Evolutionary conservation across 345 rosid genomes (phyloP).

Genomic region (Erucastrum elatum): DNA sequence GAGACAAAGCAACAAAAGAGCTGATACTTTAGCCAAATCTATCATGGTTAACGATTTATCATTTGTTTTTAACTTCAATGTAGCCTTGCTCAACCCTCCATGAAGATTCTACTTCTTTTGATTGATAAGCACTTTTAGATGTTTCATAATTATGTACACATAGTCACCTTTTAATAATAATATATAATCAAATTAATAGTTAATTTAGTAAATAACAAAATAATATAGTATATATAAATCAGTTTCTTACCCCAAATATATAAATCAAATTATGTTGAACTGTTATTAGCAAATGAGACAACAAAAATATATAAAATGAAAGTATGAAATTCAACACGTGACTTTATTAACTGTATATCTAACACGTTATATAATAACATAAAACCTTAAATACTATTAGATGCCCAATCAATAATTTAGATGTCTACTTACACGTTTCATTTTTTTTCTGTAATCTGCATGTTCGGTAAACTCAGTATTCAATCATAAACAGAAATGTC

Average conservation of each 20-base stretch:
- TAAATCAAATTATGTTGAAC: no score
- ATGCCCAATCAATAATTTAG: no score
- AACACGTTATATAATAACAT: background rate
- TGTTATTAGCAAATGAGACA: background rate
- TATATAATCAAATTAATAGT: no score
- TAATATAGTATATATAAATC: no score
- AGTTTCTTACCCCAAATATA: no score
- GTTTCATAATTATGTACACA: background rate
- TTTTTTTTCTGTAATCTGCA: no score
- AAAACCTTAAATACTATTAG: background rate
- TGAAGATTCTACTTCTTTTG: background rate
- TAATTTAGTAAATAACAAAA: background rate
- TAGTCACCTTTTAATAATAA: background rate
- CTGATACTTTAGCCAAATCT: no score
- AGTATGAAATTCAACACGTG: background rate
- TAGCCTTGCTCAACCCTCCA: background rate
- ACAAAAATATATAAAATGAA: background rate
- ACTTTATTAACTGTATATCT: background rate
- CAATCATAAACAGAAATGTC: no score
- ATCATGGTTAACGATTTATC: background rate
- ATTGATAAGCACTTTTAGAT: background rate
- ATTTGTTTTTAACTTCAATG: background rate
- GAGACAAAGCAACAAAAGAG: no score
- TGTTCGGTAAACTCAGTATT: no score
- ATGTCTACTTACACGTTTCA: no score